A percentile compares a stretch with the other conserved stretches of the same genome.
These are phyloP conservation scores for Hyphopichia fennica DNA, from an alignment of 1,139 yeast genomes.

Conservation along the genomic window DNA sequence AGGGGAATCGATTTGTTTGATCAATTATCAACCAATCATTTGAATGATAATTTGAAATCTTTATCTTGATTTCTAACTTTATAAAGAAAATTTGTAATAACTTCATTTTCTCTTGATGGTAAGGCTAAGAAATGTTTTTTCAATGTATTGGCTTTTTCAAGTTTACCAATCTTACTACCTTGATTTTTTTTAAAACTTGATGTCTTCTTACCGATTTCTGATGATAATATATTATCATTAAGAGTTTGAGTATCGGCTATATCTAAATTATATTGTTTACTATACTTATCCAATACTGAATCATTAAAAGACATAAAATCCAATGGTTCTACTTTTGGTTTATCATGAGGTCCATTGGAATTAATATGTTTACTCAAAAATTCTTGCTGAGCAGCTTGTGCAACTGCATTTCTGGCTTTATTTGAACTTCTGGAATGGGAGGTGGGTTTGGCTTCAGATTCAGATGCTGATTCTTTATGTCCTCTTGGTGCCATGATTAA, in stretches of 20 bases:
- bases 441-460: conserved; percentile 35
- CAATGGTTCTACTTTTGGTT: conserved; percentile 48
- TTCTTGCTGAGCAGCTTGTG: conserved; percentile 62
- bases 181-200: conserved; percentile 39
- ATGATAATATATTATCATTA: conserved; percentile 60
- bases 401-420: conserved; percentile 54
- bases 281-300: conserved; percentile 57
- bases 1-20: too few relatives aligned
- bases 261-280: conserved; percentile 47
- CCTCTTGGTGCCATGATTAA: conserved; percentile 5
- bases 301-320: conserved; percentile 62
- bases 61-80: conserved; percentile 66
- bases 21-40: too few relatives aligned
- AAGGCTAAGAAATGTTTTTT: conserved; percentile 63
- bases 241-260: conserved; percentile 55
- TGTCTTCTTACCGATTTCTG: conserved; percentile 67
- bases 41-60: conserved; percentile 42
- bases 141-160: conserved; percentile 53
- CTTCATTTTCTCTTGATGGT: conserved; percentile 73
- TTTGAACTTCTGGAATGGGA: conserved; percentile 41
- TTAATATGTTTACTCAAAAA: conserved; percentile 58
- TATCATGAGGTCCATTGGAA: conserved; percentile 63
- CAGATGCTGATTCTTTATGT: conserved; percentile 43
- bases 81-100: conserved; percentile 75
- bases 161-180: conserved; percentile 47